Evolutionary conservation across 306 rosid species (phyloP).

Genomic region (Citrullus colocynthis): DNA sequence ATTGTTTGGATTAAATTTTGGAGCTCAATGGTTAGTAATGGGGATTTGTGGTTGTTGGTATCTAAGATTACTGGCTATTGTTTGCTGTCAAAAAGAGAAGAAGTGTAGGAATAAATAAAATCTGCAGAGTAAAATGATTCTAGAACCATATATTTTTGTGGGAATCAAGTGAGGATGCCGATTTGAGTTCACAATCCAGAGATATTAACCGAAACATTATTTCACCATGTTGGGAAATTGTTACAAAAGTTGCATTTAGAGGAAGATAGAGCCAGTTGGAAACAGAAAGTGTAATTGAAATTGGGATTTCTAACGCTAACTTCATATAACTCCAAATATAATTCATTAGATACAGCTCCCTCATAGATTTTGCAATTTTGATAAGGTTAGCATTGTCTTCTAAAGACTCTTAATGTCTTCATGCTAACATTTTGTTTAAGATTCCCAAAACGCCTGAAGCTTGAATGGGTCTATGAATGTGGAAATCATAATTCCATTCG

Average conservation of each 20-base stretch:
- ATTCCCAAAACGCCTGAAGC: neutral
- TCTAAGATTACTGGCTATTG: neutral
- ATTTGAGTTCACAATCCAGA: neutral
- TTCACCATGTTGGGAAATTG: neutral
- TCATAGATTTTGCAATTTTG: neutral
- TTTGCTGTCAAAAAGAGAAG: neutral
- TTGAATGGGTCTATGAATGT: neutral
- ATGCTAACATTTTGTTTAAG: neutral
- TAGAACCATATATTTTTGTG: neutral
- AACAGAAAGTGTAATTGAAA: neutral
- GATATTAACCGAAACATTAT: neutral
- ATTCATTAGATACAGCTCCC: neutral
- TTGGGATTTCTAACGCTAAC: neutral
- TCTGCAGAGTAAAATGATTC: neutral
- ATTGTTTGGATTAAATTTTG: neutral
- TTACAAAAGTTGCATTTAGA: neutral
- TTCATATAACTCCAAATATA: neutral
- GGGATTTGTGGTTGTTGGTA: neutral
- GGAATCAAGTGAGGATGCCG: neutral
- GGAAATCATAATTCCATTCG: neutral
- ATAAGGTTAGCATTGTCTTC: neutral
- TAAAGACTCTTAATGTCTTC: neutral
- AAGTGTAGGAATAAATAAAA: neutral
- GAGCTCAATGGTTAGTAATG: neutral
- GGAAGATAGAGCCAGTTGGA: neutral